phyloP scores from a whole-genome alignment of 1,284 basidiomycete genomes.

The Wallemia ichthyophaga region DNA sequence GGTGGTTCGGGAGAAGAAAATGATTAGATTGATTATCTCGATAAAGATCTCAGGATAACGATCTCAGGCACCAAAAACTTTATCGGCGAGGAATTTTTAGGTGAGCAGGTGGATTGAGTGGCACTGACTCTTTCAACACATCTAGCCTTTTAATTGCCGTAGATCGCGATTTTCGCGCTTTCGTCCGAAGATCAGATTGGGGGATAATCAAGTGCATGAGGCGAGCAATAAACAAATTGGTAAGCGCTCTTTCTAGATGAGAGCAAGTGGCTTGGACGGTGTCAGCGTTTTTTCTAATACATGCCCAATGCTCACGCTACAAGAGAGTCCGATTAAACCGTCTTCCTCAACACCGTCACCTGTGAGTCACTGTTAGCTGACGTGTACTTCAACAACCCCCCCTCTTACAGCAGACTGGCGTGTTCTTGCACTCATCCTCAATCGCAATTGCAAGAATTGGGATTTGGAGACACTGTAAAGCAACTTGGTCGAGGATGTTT shows the following conservation, averaged over 20 bases:
- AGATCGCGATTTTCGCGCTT: too few species aligned
- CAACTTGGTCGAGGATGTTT: not conserved
- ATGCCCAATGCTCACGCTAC: not conserved
- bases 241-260: too few species aligned
- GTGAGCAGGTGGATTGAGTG: too few species aligned
- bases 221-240: too few species aligned
- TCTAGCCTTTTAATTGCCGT: too few species aligned
- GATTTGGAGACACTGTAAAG: not conserved
- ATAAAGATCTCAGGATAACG: not conserved
- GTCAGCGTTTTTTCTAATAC: not conserved
- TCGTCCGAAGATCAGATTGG: too few species aligned
- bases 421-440: not conserved
- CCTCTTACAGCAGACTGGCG: not conserved
- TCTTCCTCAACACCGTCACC: not conserved
- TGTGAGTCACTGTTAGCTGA: not conserved
- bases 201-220: too few species aligned
- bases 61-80: not conserved
- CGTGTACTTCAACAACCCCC: not conserved
- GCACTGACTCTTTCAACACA: too few species aligned
- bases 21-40: not conserved
- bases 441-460: not conserved
- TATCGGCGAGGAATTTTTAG: too few species aligned
- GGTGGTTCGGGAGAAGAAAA: not conserved
- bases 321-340: not conserved
- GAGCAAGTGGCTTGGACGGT: not conserved